phyloP scores from a whole-genome alignment of 2,329 filamentous ascomycete species.

The Venturiaceae sp. region DNA sequence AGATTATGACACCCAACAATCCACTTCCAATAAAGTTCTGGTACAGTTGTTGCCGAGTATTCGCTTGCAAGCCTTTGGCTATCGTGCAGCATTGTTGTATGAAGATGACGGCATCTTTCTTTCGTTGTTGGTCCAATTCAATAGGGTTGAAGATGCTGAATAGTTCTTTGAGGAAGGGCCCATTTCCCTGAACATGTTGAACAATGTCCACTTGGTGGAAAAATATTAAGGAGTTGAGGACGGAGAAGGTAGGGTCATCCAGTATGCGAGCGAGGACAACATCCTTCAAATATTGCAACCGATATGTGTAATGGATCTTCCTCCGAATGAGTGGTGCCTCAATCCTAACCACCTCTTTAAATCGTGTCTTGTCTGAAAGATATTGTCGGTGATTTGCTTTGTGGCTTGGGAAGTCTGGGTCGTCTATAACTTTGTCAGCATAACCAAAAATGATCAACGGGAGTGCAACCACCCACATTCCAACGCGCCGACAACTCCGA shows the following conservation, averaged over 20 bases:
- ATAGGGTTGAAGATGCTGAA: constrained; percentile 73
- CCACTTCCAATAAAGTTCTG: constrained; percentile 84
- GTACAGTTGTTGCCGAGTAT: constrained; percentile 71
- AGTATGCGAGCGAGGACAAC: constrained; percentile 95
- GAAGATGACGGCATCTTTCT: constrained; percentile 91
- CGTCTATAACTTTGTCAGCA: constrained; percentile 45
- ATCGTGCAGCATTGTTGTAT: constrained; percentile 94
- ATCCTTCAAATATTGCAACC: constrained; percentile 92
- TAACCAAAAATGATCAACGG: constrained; percentile 6
- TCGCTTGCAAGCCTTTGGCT: constrained; percentile 86
- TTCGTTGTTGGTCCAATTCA: constrained; percentile 56
- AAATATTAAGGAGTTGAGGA: constrained; percentile 95
- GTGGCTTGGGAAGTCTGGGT: constrained; percentile 94
- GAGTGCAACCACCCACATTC: constrained; percentile 51
- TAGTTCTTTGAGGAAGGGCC: constrained; percentile 68
- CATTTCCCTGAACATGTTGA: constrained; percentile 81
- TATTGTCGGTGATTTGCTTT: constrained; percentile 96
- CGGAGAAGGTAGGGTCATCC: constrained; percentile 94
- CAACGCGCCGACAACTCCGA: constrained; percentile 88
- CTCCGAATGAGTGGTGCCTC: constrained; percentile 69
- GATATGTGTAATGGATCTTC: constrained; percentile 95
- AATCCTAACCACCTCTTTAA: constrained; percentile 93
- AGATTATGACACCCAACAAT: constrained; percentile 82
- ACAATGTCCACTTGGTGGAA: constrained; percentile 99
- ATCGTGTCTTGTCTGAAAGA: constrained; percentile 77